Percentiles rank a stretch among this genome's conserved stretches.
phyloP scores from a whole-genome alignment of 75 land plant species.

The Selaginella tamariscina region DNA sequence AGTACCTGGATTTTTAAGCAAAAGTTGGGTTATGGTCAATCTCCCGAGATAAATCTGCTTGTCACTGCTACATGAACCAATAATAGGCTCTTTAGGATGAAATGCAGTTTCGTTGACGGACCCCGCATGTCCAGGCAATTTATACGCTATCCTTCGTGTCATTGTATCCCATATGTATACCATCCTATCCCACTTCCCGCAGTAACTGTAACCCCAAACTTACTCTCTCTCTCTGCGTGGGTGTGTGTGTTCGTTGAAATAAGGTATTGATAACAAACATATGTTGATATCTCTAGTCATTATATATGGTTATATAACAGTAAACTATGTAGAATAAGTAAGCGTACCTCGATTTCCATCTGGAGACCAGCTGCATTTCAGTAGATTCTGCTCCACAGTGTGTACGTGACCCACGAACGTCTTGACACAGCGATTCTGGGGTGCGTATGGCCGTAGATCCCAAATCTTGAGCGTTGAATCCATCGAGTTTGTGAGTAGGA shows the following conservation, averaged over 20 bases:
- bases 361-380: conserved; percentile 89
- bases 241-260: too few species aligned
- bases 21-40: too few species aligned
- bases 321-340: too few species aligned
- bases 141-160: conserved; percentile 69
- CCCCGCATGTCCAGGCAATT: conserved; percentile 91
- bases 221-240: too few species aligned
- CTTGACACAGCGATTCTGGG: conserved; percentile 91
- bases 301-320: too few species aligned
- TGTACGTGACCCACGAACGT: conserved; percentile 85
- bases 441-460: conserved; percentile 98
- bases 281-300: too few species aligned
- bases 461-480: conserved; percentile 85
- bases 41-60: conserved; percentile 96
- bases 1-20: too few species aligned
- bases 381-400: conserved; percentile 87
- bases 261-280: too few species aligned
- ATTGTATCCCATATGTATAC: conserved; percentile 97
- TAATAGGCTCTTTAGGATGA: conserved; percentile 84
- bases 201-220: too few species aligned
- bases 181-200: conserved; percentile 93
- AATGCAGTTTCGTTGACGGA: conserved; percentile 86
- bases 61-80: conserved; percentile 93
- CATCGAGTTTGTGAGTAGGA: conserved; percentile 89
- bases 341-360: conserved; percentile 92